phyloP scores from a whole-genome alignment of 441 rosid species.

The Bocquillonia castaneifolia region DNA sequence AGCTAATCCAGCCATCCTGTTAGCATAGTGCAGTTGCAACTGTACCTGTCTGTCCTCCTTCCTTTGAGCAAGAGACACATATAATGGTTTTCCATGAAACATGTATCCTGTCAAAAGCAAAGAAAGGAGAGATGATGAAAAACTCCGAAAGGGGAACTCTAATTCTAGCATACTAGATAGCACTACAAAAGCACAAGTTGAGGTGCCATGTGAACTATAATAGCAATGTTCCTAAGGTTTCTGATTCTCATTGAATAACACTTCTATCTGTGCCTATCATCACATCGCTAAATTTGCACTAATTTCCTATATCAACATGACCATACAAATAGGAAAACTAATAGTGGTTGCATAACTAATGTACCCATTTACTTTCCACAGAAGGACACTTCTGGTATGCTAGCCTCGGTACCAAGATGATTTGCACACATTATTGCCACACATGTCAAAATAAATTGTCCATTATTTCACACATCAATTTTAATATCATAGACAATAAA shows the following conservation, averaged over 20 bases:
- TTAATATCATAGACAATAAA: not conserved
- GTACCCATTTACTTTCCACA: not conserved
- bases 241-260: not conserved
- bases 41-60: slow-evolving; percentile 49
- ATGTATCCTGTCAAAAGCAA: slow-evolving; percentile 33
- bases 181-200: not conserved
- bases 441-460: not conserved
- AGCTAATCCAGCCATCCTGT: slow-evolving; percentile 18
- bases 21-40: slow-evolving; percentile 41
- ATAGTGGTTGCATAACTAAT: not conserved
- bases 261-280: not conserved
- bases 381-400: not conserved
- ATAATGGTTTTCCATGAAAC: slow-evolving; percentile 42
- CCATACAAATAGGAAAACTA: not conserved
- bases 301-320: not conserved
- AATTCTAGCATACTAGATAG: not conserved
- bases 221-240: not conserved
- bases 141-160: not conserved
- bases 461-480: not conserved
- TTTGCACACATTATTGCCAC: not conserved
- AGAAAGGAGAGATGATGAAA: not conserved
- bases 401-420: not conserved
- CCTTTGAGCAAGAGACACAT: slow-evolving; percentile 66
- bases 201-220: not conserved
- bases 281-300: not conserved